Conservation (phyloP, 2,329 filamentous ascomycete genomes). For the Xylariaceae sp. region DNA sequence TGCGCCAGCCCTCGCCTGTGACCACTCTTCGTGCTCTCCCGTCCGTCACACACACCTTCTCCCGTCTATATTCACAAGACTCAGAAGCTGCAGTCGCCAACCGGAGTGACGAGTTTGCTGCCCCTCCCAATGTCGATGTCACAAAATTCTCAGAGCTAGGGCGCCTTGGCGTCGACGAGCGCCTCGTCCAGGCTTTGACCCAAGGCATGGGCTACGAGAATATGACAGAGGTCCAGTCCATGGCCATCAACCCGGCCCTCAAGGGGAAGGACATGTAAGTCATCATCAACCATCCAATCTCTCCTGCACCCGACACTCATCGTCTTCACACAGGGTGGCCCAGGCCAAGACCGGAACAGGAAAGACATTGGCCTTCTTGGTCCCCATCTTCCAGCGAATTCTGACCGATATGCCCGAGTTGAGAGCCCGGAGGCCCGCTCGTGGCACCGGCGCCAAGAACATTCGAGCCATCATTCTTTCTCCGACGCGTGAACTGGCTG, state of each 20-base stretch:
- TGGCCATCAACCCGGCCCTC: conserved; percentile 78
- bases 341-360: conserved; percentile 97
- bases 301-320: conserved; percentile 23
- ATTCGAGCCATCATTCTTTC: conserved; percentile 72
- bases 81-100: conserved; percentile 18
- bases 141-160: conserved; percentile 46
- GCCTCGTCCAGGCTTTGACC: conserved; percentile 67
- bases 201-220: conserved; percentile 70
- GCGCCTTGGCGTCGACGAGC: conserved; percentile 55
- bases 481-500: conserved; percentile 76
- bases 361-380: conserved; percentile 90
- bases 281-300: not conserved
- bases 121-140: conserved; percentile 25
- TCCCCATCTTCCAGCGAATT: conserved; percentile 81
- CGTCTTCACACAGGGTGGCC: conserved; percentile 59
- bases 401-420: conserved; percentile 62
- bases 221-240: conserved; percentile 91
- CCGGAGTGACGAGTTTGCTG: conserved; percentile 11
- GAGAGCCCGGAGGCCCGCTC: conserved; percentile 40
- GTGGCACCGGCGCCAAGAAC: conserved; percentile 44
- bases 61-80: conserved; percentile 24
- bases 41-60: conserved; percentile 17
- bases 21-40: conserved; percentile 6
- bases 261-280: conserved; percentile 79
- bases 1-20: conserved; percentile 8